phyloP scores from a whole-genome alignment of 805 yeast species.

The Yarrowia sp. region DNA sequence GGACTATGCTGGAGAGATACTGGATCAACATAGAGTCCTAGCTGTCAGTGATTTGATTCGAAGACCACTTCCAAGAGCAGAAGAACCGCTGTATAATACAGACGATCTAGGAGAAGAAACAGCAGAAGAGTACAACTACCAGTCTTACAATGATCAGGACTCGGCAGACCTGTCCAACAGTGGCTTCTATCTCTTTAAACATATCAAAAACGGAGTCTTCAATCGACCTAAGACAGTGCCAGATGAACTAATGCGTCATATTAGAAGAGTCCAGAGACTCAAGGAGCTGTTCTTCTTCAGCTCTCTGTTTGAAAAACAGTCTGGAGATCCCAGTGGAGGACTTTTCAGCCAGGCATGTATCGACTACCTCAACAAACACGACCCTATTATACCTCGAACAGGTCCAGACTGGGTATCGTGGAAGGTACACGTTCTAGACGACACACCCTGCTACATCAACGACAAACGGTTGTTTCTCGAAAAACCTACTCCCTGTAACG shows the following conservation, averaged over 20 bases:
- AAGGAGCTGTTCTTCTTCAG: background rate
- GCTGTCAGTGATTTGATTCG: background rate
- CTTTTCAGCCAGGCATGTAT: background rate
- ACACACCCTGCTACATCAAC: background rate
- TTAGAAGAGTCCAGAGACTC: background rate
- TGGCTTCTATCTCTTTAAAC: background rate
- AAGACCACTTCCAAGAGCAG: background rate
- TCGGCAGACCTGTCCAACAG: background rate
- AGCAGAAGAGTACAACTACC: background rate
- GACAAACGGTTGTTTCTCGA: background rate
- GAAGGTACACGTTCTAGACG: background rate
- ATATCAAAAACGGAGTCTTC: background rate
- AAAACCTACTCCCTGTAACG: background rate
- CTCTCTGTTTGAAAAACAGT: background rate
- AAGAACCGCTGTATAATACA: background rate
- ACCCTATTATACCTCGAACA: background rate
- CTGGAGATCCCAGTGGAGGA: background rate
- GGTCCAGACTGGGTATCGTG: background rate
- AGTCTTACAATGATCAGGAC: background rate
- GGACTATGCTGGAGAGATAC: background rate
- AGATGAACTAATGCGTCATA: background rate
- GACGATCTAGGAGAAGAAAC: background rate
- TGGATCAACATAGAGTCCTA: background rate
- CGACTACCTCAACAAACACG: background rate
- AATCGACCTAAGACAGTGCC: background rate